Evolutionary conservation across 108 stramenopile genomes (phyloP).

Genomic region (Phaeodactylum tricornutum): DNA sequence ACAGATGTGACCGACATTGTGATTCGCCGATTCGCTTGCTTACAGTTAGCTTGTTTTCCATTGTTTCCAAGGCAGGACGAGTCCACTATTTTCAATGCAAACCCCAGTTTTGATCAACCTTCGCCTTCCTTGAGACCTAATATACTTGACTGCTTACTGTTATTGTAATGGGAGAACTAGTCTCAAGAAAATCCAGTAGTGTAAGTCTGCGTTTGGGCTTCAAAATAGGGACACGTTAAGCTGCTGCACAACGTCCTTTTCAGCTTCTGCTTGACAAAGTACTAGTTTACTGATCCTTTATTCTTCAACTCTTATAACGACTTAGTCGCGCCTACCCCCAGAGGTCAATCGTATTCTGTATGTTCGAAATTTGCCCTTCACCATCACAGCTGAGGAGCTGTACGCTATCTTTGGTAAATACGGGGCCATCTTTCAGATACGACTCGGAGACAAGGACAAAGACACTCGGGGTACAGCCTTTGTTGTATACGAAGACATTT

Average conservation of each 20-base stretch:
- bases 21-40: too few species aligned
- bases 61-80: too few species aligned
- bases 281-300: not conserved
- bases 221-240: not conserved
- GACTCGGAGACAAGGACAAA: conserved; percentile 66
- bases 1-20: too few species aligned
- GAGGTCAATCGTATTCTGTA: conserved; percentile 95
- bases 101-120: too few species aligned
- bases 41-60: too few species aligned
- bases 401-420: conserved; percentile 99
- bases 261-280: not conserved
- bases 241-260: not conserved
- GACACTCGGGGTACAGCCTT: conserved; percentile 97
- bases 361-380: conserved; percentile 97
- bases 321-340: conserved; percentile 83
- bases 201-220: conserved; percentile 7
- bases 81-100: too few species aligned
- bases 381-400: conserved; percentile 92
- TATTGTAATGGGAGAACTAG: conserved; percentile 27
- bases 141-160: too few species aligned
- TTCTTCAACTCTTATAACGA: not conserved
- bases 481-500: conserved; percentile 93
- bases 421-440: conserved; percentile 96
- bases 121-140: too few species aligned
- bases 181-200: conserved; percentile 14